Base-by-base conservation (phyloP, 306 rosid genomes). In the Cicer arietinum region DNA sequence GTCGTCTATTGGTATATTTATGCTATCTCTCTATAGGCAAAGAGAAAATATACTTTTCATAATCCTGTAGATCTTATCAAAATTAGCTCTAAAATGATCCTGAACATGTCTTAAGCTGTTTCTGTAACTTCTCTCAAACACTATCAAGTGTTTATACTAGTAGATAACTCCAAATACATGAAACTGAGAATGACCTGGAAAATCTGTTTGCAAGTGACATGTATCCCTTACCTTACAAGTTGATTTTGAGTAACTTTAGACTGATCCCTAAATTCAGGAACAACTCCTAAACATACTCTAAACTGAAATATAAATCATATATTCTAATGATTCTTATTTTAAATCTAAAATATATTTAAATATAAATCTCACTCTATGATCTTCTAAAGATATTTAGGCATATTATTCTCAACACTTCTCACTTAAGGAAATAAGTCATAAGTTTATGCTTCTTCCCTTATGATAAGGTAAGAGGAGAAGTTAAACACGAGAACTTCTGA, bases 1-100 rank as follows among this genome's bases (percentile, higher is more conserved):
- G 99, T 45, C 95, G 96, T 67, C 77, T 82, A 45, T 85, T 90
- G 97, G 97, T 94, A 86, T 81, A 63, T 35, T 66, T 52, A 7
- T 3, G 30, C 10, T 53, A 17, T 53, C 18, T 53, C 22, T 16
- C 22, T 16, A 53, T 17, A 53, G 10, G 3, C 52, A 7, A 53
- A 53, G 30, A 17, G 5, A 14, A 13, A 51, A 13, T 51, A 51
- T 2, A 3, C 7, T n/a, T 51, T 51, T 51, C 10, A 6, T 51
- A 51, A 30, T 30, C 7, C n/a, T n/a, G 52, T 12, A 12, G 12
- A 54, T 30, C 3, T 54, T 53, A 17, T 17, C 14, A 5, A 20
- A 7, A 53, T 53, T 17, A 17, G 30, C 30, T 53, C 4, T 14
- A 17, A 16, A 7, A 10, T 6, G 3, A 9, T 53, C 7, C 1